Conservation (phyloP, 345 rosid genomes). For the Xanthoceras sorbifolium region DNA sequence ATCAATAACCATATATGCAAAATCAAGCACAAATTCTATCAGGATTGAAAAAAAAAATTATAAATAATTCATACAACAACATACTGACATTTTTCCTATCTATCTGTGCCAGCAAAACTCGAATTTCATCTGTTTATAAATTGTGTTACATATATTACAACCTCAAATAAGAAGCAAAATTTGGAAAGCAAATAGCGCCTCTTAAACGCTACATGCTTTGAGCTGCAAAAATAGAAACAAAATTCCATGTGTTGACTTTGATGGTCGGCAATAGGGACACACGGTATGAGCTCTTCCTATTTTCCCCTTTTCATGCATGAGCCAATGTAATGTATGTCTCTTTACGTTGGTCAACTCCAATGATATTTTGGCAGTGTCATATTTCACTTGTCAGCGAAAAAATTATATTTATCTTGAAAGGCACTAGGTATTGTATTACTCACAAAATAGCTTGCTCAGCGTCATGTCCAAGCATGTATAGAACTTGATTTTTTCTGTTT, state of each 20-base stretch:
- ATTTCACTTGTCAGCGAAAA: too few relatives aligned
- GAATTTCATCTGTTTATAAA: not conserved
- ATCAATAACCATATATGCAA: too few relatives aligned
- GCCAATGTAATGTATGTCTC: not conserved
- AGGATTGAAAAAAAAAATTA: too few relatives aligned
- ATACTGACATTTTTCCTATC: not conserved
- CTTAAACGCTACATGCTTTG: slow-evolving; percentile 7
- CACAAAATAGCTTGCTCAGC: not conserved
- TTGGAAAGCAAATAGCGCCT: not conserved
- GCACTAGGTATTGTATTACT: not conserved
- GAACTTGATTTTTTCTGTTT: slow-evolving; percentile 54
- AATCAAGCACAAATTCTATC: not conserved
- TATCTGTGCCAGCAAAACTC: not conserved
- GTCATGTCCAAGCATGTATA: slow-evolving; percentile 39
- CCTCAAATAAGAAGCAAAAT: not conserved
- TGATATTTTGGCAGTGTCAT: not conserved
- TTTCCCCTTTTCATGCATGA: not conserved
- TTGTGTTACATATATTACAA: not conserved
- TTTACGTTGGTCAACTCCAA: not conserved
- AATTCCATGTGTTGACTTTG: not conserved
- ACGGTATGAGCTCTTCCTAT: not conserved
- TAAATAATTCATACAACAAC: not conserved
- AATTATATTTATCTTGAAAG: not conserved
- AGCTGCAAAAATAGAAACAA: not conserved
- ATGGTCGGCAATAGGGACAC: not conserved